These are phyloP conservation scores for Vinca major DNA, from an alignment of 305 asterid species.

Conservation along the genomic window DNA sequence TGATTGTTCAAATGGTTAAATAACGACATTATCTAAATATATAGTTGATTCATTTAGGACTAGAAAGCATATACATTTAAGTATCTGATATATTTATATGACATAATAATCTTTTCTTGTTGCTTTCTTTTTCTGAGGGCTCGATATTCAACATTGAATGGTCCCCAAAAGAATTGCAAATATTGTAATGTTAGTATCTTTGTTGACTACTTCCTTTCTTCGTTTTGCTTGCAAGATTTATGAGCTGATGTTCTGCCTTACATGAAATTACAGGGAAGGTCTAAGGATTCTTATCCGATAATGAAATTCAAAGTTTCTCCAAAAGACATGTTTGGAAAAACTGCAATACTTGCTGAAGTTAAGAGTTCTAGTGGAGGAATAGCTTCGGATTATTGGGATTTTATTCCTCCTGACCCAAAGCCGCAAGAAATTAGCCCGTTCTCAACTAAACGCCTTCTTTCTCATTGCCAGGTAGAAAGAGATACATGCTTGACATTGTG, in stretches of 20 bases:
- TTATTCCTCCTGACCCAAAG: conserved; percentile 55
- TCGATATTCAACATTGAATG: conserved; percentile 27
- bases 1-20: conserved; percentile 11
- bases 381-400: conserved; percentile 82
- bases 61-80: not conserved
- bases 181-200: conserved; percentile 71
- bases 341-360: conserved; percentile 66
- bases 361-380: conserved; percentile 23
- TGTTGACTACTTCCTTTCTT: conserved; percentile 18
- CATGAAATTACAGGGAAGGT: conserved; percentile 47
- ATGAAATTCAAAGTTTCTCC: conserved; percentile 73
- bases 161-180: conserved; percentile 41
- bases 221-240: conserved; percentile 16
- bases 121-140: conserved; percentile 44
- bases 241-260: conserved; percentile 25
- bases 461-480: conserved; percentile 67
- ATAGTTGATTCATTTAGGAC: too few relatives aligned
- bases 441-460: conserved; percentile 44
- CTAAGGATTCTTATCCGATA: conserved; percentile 48
- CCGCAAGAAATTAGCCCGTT: conserved; percentile 27
- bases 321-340: conserved; percentile 57
- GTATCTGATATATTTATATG: not conserved
- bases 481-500: conserved; percentile 11
- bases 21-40: not conserved
- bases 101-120: not conserved